These are phyloP conservation scores for Candida pseudofarinosa DNA, from an alignment of 805 yeast genomes.

Conservation along the genomic window DNA sequence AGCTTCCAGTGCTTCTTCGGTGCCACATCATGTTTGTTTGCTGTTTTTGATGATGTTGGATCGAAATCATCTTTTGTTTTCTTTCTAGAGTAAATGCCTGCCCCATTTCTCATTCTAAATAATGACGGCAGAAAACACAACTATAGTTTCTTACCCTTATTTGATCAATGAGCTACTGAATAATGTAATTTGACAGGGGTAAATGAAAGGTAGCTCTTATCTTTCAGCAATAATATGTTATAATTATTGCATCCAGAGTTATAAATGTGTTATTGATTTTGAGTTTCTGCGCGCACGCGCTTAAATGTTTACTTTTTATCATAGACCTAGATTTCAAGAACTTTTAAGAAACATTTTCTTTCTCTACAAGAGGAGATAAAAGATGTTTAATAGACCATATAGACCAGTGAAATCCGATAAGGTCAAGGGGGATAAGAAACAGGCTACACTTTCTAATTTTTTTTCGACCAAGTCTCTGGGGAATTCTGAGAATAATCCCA, in stretches of 20 bases:
- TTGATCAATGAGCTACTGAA: too few species aligned
- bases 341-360: background rate
- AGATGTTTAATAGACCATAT: conserved; percentile 3
- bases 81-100: background rate
- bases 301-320: background rate
- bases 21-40: background rate
- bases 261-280: too few species aligned
- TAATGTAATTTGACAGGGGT: too few species aligned
- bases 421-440: conserved; percentile 9
- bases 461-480: conserved; percentile 9
- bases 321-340: too few species aligned
- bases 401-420: conserved; percentile 5
- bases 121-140: background rate
- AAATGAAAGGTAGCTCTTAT: too few species aligned
- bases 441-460: conserved; percentile 26
- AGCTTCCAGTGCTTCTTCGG: conserved; percentile 11
- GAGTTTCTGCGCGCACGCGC: background rate
- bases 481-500: background rate
- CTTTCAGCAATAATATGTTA: too few species aligned
- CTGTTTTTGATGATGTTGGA: background rate
- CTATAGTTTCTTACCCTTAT: too few species aligned
- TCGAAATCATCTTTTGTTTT: background rate
- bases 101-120: background rate
- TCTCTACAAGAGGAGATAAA: background rate
- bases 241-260: too few species aligned